Percentiles rank a stretch among this genome's conserved stretches.
Evolutionary conservation across 2,329 filamentous ascomycete species (phyloP).

Genomic region (Cordyceps cateniannulata): DNA sequence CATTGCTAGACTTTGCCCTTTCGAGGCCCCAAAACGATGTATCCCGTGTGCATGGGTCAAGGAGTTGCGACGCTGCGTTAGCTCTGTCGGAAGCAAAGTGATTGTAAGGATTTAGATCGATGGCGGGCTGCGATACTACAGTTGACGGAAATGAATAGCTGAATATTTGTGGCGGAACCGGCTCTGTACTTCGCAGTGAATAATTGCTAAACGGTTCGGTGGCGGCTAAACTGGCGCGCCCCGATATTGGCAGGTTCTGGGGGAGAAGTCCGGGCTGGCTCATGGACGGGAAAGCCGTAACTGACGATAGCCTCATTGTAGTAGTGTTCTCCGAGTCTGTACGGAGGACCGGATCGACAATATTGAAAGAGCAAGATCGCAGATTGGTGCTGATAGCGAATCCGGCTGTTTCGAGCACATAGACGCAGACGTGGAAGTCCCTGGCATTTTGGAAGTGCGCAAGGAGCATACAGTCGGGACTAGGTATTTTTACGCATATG

Average conservation of each 20-base stretch:
- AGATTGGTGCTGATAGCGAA: constrained; percentile 20
- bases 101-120: constrained; percentile 6
- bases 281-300: neutral
- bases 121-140: neutral
- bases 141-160: neutral
- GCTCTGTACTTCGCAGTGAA: neutral
- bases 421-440: constrained; percentile 27
- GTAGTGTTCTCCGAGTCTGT: neutral
- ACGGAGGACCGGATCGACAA: neutral
- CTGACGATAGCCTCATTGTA: constrained; percentile 4
- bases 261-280: neutral
- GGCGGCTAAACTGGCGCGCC: neutral
- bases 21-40: neutral
- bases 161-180: neutral
- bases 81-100: neutral
- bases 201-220: neutral
- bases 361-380: neutral
- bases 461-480: constrained; percentile 20
- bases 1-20: neutral
- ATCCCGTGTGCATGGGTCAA: neutral
- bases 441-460: constrained; percentile 24
- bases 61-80: neutral
- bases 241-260: neutral
- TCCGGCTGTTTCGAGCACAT: constrained; percentile 25
- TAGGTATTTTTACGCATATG: constrained; percentile 22